phyloP scores from a whole-genome alignment of 108 stramenopile species.

The Cyclotella kingstonii region DNA sequence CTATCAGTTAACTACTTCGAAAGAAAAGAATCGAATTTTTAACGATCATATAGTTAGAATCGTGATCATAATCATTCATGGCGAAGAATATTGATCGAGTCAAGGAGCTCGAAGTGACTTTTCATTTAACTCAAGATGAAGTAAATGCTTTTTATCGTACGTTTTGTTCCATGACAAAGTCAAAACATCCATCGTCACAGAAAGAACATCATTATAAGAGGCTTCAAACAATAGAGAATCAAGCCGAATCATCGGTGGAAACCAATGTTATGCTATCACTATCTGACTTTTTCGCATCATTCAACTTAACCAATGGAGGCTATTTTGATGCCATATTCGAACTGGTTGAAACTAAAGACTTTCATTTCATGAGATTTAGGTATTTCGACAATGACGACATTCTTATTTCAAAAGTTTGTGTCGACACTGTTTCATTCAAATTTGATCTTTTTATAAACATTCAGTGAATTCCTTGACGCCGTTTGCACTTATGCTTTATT shows the following conservation, averaged over 20 bases:
- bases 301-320: slow-evolving; percentile 14
- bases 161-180: slow-evolving; percentile 28
- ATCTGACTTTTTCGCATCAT: slow-evolving; percentile 12
- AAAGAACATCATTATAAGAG: neutral
- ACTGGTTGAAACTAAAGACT: slow-evolving; percentile 20
- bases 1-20: no score
- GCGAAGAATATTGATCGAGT: slow-evolving; percentile 5
- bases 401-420: no score
- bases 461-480: slow-evolving; percentile 24
- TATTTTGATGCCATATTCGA: slow-evolving; percentile 29
- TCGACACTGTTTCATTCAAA: no score
- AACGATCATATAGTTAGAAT: no score
- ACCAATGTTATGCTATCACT: slow-evolving; percentile 5
- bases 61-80: no score
- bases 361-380: slow-evolving; percentile 27
- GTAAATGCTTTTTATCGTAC: slow-evolving; percentile 22
- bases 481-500: slow-evolving; percentile 17
- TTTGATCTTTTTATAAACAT: neutral
- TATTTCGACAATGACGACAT: neutral
- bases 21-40: no score
- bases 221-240: neutral
- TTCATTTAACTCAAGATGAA: slow-evolving; percentile 17
- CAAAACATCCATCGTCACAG: neutral
- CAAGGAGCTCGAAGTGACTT: slow-evolving; percentile 6
- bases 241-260: slow-evolving; percentile 16